Evolutionary conservation across 192 early-diverging fungal species (phyloP), one percentile per base, ranked within the genome.

Genomic region (Coemansia sp.): DNA sequence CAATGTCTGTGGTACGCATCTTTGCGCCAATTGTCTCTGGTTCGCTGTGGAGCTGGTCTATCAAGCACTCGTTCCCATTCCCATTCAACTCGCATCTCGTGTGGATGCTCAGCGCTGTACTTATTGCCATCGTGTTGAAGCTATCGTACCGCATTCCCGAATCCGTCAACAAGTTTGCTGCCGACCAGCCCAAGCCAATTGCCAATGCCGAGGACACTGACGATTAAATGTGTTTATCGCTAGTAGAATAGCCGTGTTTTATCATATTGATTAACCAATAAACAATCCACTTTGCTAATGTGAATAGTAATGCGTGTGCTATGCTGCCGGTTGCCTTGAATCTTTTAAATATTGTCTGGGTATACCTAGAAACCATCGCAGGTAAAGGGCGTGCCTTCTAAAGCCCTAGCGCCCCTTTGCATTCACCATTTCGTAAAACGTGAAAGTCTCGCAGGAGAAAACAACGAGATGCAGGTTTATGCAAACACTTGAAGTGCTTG

Each of bases 11-110:
- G 6, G 51, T 58, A 12, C 53, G 75, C 10, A 62, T 82, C 11
- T 14, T 75, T 31, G 75, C 68, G 0, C 80, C 80, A 5, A 19
- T 70, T 5, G 8, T 77, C 8, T 67, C 80, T 2, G 80, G 75
- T 4, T 15, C 34, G 2, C 37, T 76, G 10, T 77, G 79, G 79
- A 63, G 68, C 21, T 74, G 72, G 75, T 82, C 80, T 0, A 53
- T 72, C 62, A 74, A 77, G 69, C 68, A 77, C 50, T 34, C 66
- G 17, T 51, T 65, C n/a, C 75, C 72, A 5, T 82, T 70, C 38
- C 80, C 80, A 4, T 74, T 82, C 62, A 70, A 72, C 64, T 70
- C 65, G 29, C 80, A 77, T 15, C 42, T 82, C 4, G 63, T 76
- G 5, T 81, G 78, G 78, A 57, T 64, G 19, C 15, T 81, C 2